Evolutionary conservation across 768 basidiomycete genomes (phyloP).

Genomic region (Calocybe gangraenosa): DNA sequence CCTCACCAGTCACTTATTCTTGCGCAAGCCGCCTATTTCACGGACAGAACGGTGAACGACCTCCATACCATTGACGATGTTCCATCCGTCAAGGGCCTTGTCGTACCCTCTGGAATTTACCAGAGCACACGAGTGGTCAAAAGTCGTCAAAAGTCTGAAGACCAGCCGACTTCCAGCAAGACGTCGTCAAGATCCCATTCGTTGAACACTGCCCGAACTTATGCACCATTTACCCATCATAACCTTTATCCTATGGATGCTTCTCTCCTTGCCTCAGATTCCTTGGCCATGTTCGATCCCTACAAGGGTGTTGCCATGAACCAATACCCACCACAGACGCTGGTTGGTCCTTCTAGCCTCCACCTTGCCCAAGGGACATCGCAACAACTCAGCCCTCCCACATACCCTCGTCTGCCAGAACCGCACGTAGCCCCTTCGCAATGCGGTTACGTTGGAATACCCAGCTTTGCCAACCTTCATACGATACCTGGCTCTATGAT

Average conservation of each 20-base stretch:
- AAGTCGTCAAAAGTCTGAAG: conserved; percentile 40
- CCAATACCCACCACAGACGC: background rate
- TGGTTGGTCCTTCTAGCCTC: background rate
- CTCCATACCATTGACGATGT: conserved; percentile 71
- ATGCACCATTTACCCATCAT: conserved; percentile 35
- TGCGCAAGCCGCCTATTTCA: conserved; percentile 72
- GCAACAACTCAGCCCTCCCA: background rate
- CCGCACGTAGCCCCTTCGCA: background rate
- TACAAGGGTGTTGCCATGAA: conserved; percentile 16
- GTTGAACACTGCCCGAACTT: conserved; percentile 31
- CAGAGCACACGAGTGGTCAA: conserved; percentile 62
- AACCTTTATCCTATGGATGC: conserved; percentile 23
- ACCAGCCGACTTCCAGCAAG: conserved; percentile 29
- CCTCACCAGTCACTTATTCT: conserved; percentile 9
- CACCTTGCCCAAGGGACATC: background rate
- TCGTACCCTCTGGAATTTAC: conserved; percentile 66
- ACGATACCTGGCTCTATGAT: background rate
- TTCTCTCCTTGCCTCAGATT: conserved; percentile 22
- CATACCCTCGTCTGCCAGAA: background rate
- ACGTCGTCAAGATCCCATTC: conserved; percentile 23
- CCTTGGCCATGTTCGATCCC: conserved; percentile 39
- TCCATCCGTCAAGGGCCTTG: conserved; percentile 49
- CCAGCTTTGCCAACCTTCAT: background rate
- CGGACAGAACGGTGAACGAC: conserved; percentile 68
- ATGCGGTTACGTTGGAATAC: background rate